Conservation (phyloP, 2,329 filamentous ascomycete genomes). For the Fusarium haematococcum region DNA sequence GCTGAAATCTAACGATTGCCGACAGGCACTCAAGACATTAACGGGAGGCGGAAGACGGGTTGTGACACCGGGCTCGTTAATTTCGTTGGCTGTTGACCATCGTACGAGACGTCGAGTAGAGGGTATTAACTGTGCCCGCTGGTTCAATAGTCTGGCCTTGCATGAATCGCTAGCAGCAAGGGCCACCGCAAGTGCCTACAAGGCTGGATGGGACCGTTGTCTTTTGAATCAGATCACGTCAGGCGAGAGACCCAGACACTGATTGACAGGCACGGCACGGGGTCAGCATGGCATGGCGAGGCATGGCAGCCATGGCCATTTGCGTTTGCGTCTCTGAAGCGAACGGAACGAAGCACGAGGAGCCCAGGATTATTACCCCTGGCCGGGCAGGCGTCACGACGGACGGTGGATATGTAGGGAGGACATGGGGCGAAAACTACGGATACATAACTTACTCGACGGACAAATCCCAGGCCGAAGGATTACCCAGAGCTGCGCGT, state of each 20-base stretch:
- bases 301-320: not conserved
- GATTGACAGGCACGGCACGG: not conserved
- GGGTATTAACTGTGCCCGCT: constrained; percentile 1
- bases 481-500: not conserved
- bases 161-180: constrained; percentile 33
- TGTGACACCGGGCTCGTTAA: constrained; percentile 2
- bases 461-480: not conserved
- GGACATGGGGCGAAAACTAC: not conserved
- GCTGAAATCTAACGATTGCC: not conserved
- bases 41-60: not conserved
- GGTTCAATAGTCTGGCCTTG: constrained; percentile 24
- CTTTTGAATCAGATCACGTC: constrained; percentile 15
- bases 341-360: constrained; percentile 6
- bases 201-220: constrained; percentile 9
- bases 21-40: not conserved
- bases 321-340: not conserved
- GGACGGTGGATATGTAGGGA: constrained; percentile 5
- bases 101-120: constrained; percentile 4
- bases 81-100: constrained; percentile 30
- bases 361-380: constrained; percentile 13
- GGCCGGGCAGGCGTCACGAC: constrained; percentile 7
- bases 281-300: not conserved
- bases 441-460: not conserved
- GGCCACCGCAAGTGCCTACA: not conserved
- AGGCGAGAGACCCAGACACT: constrained; percentile 9